Base-by-base conservation (phyloP, 1,284 basidiomycete genomes). In the Rhodotorula sp. region DNA sequence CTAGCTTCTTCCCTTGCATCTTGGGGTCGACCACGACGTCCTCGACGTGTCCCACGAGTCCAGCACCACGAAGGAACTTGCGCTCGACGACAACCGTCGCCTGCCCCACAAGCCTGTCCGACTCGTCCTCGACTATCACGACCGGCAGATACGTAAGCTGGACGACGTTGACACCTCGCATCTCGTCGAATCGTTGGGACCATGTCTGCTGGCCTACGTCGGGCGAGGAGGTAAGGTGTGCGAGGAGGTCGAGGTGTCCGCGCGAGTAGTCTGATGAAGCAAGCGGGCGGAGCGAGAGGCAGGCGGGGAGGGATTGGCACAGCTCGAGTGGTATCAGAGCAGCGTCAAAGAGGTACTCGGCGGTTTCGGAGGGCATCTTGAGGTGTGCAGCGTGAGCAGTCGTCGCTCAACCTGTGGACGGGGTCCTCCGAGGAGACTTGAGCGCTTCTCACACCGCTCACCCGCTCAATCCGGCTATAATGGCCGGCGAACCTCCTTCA, bases 1-100 rank as follows among this genome's bases (percentile, higher is more conserved):
- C 95, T 44, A 99, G 85, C 77, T 90, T 91, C 82, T 89, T 91
- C 52, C 95, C 95, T 82, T 96, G 92, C 80, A 89, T 87, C 55
- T 82, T 83, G 80, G 89, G 87, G 81, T 91, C 88, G 6, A 98
- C 94, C 2, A 92, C 93, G 73, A 99, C 97, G 79, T 99, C 95
- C 81, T 99, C 95, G 71, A 99, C 95, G 79, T 99, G 95, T 0
- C 93, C 95, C 15, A 92, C 91, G 66, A 85, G 83, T 28, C 91
- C 91, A 24, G 89, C 83, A 13, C 85, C 86, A 31, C 93, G 86
- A 30, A 94, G 82, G 84, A 98, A 97, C 83, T 99, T 98, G 83
- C 88, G 89, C 81, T 97, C 94, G 71, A 95, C 80, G 78, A 98
- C 87, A 59, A 96, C 83, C 11, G 88, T 87, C 22, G 94, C 95